phyloP scores from a whole-genome alignment of 345 rosid species.

The Aurinia saxatilis region DNA sequence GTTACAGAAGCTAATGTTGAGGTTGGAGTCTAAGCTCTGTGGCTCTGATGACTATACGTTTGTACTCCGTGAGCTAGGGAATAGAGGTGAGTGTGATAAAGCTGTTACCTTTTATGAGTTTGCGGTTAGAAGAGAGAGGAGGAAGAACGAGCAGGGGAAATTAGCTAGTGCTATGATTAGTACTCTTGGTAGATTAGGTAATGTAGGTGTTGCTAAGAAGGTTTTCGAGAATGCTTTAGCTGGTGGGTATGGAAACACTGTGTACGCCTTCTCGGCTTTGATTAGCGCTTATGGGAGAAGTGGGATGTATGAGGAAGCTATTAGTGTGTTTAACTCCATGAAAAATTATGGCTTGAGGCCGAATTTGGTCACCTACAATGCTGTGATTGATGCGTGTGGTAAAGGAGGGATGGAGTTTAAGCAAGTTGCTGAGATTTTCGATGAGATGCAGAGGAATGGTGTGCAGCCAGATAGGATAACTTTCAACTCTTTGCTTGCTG shows the following conservation, averaged over 20 bases:
- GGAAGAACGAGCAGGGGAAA: conserved; percentile 80
- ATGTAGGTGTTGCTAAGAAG: conserved; percentile 56
- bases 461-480: conserved; percentile 88
- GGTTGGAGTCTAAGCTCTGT: conserved; percentile 53
- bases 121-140: conserved; percentile 56
- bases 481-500: conserved; percentile 73
- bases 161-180: conserved; percentile 76
- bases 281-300: conserved; percentile 86
- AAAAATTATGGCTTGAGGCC: conserved; percentile 60
- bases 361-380: conserved; percentile 84
- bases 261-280: conserved; percentile 80
- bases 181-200: conserved; percentile 77
- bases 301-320: conserved; percentile 59
- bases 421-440: conserved; percentile 52
- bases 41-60: conserved; percentile 77
- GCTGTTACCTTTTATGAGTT: conserved; percentile 67
- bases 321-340: conserved; percentile 64
- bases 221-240: conserved; percentile 67
- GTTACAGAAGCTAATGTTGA: conserved; percentile 43
- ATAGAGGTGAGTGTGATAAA: conserved; percentile 56
- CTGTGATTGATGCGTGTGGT: conserved; percentile 89
- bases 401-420: conserved; percentile 80
- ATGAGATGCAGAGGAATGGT: conserved; percentile 63
- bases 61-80: conserved; percentile 78
- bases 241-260: conserved; percentile 85